Evolutionary conservation across 2,329 filamentous ascomycete species (phyloP).

Genomic region (Ascosphaera aggregata): DNA sequence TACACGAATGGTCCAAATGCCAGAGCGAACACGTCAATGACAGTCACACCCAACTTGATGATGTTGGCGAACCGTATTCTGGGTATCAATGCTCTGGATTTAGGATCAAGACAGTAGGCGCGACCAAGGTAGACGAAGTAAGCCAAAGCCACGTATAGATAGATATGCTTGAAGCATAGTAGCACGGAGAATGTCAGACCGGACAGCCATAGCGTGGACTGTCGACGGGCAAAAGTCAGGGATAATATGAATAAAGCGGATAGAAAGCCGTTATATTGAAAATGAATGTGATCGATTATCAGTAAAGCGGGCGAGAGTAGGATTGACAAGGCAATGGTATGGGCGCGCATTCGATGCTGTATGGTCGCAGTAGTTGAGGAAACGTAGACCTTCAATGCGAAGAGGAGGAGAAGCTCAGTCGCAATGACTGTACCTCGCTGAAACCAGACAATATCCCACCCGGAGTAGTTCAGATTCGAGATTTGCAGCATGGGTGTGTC

Average conservation of each 20-base stretch:
- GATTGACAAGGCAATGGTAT: conserved; percentile 71
- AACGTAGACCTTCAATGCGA: conserved; percentile 50
- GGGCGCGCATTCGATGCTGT: conserved; percentile 23
- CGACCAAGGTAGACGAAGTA: conserved; percentile 91
- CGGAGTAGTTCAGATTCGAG: conserved; percentile 62
- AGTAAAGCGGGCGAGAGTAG: conserved; percentile 78
- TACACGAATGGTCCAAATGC: conserved; percentile 77
- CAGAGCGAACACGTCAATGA: conserved; percentile 46
- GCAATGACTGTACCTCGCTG: conserved; percentile 72
- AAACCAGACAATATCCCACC: conserved; percentile 86
- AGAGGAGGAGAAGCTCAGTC: conserved; percentile 64
- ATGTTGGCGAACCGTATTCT: conserved; percentile 55
- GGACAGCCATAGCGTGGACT: conserved; percentile 50
- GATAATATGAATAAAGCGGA: conserved; percentile 81
- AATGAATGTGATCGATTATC: conserved; percentile 96
- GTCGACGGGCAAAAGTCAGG: conserved; percentile 55
- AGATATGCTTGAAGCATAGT: conserved; percentile 93
- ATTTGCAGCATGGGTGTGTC: conserved; percentile 68
- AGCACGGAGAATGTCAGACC: conserved; percentile 66
- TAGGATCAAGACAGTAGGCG: conserved; percentile 61
- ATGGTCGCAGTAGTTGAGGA: conserved; percentile 2
- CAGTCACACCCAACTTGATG: conserved; percentile 55
- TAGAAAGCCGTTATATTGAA: conserved; percentile 96
- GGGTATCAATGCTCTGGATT: conserved; percentile 35
- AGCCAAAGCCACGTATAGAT: conserved; percentile 83